Percentiles rank a stretch among this genome's conserved stretches.
Evolutionary conservation across 2,329 filamentous ascomycete genomes (phyloP).

Genomic region (Periglandula ipomoeae): DNA sequence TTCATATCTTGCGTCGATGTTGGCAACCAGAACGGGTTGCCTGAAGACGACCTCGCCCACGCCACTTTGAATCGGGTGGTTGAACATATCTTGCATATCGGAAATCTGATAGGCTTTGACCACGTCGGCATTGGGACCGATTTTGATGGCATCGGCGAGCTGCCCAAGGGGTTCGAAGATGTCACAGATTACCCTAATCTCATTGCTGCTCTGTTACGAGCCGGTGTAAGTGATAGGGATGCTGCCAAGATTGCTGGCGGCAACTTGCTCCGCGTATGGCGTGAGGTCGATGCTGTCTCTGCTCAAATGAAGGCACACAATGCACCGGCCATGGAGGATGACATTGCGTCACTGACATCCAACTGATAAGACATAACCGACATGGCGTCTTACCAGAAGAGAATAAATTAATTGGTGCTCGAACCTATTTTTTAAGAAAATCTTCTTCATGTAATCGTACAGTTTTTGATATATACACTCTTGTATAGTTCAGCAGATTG

Average conservation of each 20-base stretch:
- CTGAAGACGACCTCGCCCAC: slow-evolving; percentile 56
- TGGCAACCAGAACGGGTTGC: slow-evolving; percentile 52
- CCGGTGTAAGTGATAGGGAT: slow-evolving; percentile 66
- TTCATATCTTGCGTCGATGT: slow-evolving; percentile 69
- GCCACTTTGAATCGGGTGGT: slow-evolving; percentile 70
- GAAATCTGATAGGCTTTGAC: slow-evolving; percentile 72
- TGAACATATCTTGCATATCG: slow-evolving; percentile 75
- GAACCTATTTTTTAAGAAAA: not conserved
- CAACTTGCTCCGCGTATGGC: slow-evolving; percentile 80
- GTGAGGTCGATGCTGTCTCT: slow-evolving; percentile 65
- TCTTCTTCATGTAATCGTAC: slow-evolving; percentile 17
- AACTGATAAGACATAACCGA: too few species aligned
- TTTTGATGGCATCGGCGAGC: slow-evolving; percentile 66
- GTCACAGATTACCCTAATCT: slow-evolving; percentile 76
- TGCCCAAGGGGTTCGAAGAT: slow-evolving; percentile 71
- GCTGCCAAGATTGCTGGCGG: slow-evolving; percentile 66
- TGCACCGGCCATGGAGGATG: slow-evolving; percentile 43
- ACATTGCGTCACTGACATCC: not conserved
- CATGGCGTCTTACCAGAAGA: too few species aligned
- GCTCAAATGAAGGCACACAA: slow-evolving; percentile 52
- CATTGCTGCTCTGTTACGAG: slow-evolving; percentile 62
- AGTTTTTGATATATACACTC: slow-evolving; percentile 20
- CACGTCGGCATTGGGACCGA: slow-evolving; percentile 85
- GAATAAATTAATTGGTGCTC: not conserved
- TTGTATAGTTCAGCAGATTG: slow-evolving; percentile 15